Evolutionary conservation across 208 protist genomes (phyloP).

Genomic region (Endotrypanum monterogeii): DNA sequence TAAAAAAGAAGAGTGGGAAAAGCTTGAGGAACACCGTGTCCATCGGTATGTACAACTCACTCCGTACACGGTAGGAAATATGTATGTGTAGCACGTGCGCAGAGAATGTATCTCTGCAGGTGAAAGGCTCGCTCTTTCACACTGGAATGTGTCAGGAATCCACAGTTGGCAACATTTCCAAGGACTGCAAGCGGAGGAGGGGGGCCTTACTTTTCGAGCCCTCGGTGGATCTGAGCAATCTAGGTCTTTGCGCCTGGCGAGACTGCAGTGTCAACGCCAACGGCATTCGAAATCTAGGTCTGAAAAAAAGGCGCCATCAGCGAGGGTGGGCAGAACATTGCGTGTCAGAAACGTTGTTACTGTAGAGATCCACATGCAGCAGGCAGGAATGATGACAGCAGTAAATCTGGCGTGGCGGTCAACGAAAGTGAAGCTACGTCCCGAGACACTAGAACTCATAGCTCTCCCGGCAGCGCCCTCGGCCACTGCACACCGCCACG

Average conservation of each 20-base stretch:
- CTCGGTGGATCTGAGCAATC: no score
- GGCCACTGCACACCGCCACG: no score
- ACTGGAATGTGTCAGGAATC: neutral
- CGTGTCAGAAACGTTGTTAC: neutral
- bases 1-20: no score
- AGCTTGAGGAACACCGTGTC: no score
- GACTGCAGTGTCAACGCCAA: neutral
- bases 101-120: neutral
- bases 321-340: no score
- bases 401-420: conserved; percentile 6
- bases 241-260: neutral
- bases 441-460: no score
- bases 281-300: conserved; percentile 5
- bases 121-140: neutral
- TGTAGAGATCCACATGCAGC: neutral
- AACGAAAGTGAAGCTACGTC: neutral
- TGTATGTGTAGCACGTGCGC: neutral
- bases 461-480: no score
- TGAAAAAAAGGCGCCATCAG: conserved; percentile 5
- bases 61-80: neutral
- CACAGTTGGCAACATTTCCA: neutral
- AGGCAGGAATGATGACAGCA: neutral
- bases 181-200: neutral
- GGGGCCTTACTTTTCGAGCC: neutral
- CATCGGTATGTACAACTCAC: no score